Evolutionary conservation across 1,284 basidiomycete genomes (phyloP).

Genomic region (Austropuccinia psidii): DNA sequence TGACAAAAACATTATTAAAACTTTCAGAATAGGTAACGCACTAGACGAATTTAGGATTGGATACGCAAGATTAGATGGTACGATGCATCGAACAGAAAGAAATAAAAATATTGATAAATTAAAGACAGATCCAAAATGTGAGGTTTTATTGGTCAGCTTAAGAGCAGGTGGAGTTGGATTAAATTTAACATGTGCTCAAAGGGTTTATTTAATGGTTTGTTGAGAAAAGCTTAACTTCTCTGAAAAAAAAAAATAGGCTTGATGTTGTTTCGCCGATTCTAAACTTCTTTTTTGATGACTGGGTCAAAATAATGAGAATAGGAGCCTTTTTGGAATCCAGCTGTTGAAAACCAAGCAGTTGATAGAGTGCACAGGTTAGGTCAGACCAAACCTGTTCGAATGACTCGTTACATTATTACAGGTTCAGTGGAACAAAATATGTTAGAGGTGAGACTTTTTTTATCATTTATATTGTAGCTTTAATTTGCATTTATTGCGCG

Average conservation of each 20-base stretch:
- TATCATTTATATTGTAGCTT: neutral
- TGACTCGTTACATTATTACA: slow-evolving; percentile 86
- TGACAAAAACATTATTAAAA: neutral
- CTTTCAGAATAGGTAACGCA: slow-evolving; percentile 62
- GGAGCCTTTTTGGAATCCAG: slow-evolving; percentile 77
- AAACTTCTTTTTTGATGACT: neutral
- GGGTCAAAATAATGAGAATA: neutral
- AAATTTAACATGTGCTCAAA: slow-evolving; percentile 45
- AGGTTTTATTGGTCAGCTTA: slow-evolving; percentile 79
- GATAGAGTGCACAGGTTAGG: slow-evolving; percentile 65
- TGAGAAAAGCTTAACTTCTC: too few species aligned
- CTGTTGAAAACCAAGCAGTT: slow-evolving; percentile 58
- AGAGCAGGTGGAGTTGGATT: slow-evolving; percentile 87
- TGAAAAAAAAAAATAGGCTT: neutral
- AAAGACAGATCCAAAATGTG: slow-evolving; percentile 68
- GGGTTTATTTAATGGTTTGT: slow-evolving; percentile 44
- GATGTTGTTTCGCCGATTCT: slow-evolving; percentile 17
- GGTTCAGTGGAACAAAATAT: slow-evolving; percentile 71
- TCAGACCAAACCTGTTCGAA: slow-evolving; percentile 79
- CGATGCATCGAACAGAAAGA: slow-evolving; percentile 79
- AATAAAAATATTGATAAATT: slow-evolving; percentile 66
- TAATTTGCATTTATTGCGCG: neutral
- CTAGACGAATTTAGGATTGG: slow-evolving; percentile 65
- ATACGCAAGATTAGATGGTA: slow-evolving; percentile 82
- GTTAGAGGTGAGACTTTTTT: slow-evolving; percentile 25